A percentile compares a stretch with the other conserved stretches of the same genome.
Conservation (phyloP, 768 basidiomycete species). For the Holtermannia corniformis region DNA sequence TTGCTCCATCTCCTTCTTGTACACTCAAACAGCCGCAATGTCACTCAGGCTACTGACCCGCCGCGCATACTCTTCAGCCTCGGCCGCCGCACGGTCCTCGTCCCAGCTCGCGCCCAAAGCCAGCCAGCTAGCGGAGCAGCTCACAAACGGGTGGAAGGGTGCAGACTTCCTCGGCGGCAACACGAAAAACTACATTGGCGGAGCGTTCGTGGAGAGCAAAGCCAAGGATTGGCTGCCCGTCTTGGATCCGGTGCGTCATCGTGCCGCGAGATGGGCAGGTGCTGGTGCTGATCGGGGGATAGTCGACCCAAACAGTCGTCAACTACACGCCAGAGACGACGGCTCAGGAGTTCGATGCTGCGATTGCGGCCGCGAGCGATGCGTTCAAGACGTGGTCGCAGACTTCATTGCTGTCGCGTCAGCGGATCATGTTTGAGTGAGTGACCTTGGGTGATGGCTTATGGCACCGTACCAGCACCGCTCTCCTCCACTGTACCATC, state of each 20-base stretch:
- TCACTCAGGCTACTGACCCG: not conserved
- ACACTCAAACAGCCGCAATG: not conserved
- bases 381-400: slow-evolving; percentile 85
- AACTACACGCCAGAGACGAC: slow-evolving; percentile 87
- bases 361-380: slow-evolving; percentile 68
- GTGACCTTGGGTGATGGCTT: slow-evolving; percentile 30
- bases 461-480: not conserved
- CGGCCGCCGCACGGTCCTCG: not conserved
- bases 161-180: slow-evolving; percentile 74
- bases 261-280: not conserved
- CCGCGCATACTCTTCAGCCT: not conserved
- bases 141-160: slow-evolving; percentile 57
- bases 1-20: not conserved
- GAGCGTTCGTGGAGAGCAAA: slow-evolving; percentile 77
- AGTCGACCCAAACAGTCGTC: slow-evolving; percentile 86
- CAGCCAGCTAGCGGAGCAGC: slow-evolving; percentile 16
- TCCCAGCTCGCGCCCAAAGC: slow-evolving; percentile 16
- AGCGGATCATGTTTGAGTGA: slow-evolving; percentile 80
- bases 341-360: slow-evolving; percentile 64
- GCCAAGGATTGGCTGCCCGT: slow-evolving; percentile 74
- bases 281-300: not conserved
- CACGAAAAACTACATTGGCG: slow-evolving; percentile 86
- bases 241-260: slow-evolving; percentile 65
- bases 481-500: not conserved
- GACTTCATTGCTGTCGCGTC: slow-evolving; percentile 73